phyloP scores from a whole-genome alignment of 371 early-diverging fungal genomes.

The Lichtheimia corymbifera region DNA sequence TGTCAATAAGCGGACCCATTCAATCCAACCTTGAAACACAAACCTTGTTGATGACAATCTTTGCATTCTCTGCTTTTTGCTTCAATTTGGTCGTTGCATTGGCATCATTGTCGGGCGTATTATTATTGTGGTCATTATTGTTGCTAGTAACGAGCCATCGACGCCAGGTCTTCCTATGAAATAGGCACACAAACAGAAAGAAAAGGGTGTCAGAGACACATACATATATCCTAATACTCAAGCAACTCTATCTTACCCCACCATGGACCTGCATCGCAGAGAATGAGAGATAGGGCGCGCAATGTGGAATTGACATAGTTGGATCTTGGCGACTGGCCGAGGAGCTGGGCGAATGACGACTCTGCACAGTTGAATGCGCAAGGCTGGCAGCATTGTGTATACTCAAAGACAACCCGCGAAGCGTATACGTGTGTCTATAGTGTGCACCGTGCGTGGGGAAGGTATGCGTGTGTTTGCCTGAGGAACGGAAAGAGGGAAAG shows the following conservation, averaged over 20 bases:
- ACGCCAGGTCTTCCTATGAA: neutral
- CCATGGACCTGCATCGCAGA: neutral
- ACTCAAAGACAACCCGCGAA: neutral
- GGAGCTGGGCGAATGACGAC: neutral
- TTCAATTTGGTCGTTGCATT: constrained; percentile 3
- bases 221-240: too few species aligned
- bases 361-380: constrained; percentile 5
- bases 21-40: neutral
- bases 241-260: neutral
- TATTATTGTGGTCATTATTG: neutral
- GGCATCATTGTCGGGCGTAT: constrained; percentile 3
- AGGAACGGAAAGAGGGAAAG: neutral
- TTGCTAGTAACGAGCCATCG: constrained; percentile 1
- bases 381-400: constrained; percentile 8
- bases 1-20: constrained; percentile 2
- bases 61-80: constrained; percentile 39
- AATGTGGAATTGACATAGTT: neutral
- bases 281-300: constrained; percentile 1
- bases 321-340: neutral
- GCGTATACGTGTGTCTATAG: neutral
- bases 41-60: constrained; percentile 39
- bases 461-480: constrained; percentile 2
- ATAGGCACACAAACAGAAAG: neutral
- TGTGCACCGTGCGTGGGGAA: neutral
- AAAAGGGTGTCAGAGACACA: neutral